A percentile compares a stretch with the other conserved stretches of the same genome.
Conservation (phyloP, 2,329 filamentous ascomycete genomes). For the Hymenoscyphus repandus region DNA sequence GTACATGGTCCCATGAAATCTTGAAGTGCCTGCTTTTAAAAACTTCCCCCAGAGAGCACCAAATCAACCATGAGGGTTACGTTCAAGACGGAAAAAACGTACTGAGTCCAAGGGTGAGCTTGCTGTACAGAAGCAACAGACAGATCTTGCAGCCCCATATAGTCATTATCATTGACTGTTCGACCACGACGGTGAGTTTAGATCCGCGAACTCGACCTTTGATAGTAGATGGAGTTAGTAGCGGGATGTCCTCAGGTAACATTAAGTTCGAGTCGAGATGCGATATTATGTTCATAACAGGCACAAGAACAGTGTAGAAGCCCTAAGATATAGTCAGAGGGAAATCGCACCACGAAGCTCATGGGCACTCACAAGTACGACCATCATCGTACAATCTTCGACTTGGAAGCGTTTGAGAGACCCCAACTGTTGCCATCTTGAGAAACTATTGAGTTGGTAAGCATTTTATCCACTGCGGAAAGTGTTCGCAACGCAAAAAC, state of each 20-base stretch:
- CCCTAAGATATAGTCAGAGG: conserved; percentile 26
- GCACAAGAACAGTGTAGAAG: conserved; percentile 50
- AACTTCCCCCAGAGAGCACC: too few relatives aligned
- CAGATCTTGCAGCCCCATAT: conserved; percentile 53
- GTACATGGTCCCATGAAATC: too few relatives aligned
- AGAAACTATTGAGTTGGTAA: conserved; percentile 26
- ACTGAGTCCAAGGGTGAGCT: conserved; percentile 45
- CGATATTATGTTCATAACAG: conserved; percentile 49
- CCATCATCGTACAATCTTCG: conserved; percentile 52
- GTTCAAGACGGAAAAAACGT: too few relatives aligned
- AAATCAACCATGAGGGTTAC: too few relatives aligned
- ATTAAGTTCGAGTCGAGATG: conserved; percentile 57
- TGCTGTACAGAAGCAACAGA: conserved; percentile 51
- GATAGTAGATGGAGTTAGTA: conserved; percentile 39
- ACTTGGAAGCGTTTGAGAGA: conserved; percentile 45
- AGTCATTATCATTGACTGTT: conserved; percentile 56
- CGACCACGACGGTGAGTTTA: conserved; percentile 57
- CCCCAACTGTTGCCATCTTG: conserved; percentile 37
- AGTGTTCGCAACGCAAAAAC: background rate
- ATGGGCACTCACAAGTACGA: conserved; percentile 41
- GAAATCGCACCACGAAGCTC: background rate
- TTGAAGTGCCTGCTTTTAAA: too few relatives aligned
- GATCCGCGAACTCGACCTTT: conserved; percentile 39
- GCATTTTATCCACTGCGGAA: background rate
- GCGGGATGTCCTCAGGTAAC: conserved; percentile 38